These are phyloP conservation scores for Calonectria hongkongensis DNA, from an alignment of 2,329 filamentous ascomycete genomes.

Conservation along the genomic window DNA sequence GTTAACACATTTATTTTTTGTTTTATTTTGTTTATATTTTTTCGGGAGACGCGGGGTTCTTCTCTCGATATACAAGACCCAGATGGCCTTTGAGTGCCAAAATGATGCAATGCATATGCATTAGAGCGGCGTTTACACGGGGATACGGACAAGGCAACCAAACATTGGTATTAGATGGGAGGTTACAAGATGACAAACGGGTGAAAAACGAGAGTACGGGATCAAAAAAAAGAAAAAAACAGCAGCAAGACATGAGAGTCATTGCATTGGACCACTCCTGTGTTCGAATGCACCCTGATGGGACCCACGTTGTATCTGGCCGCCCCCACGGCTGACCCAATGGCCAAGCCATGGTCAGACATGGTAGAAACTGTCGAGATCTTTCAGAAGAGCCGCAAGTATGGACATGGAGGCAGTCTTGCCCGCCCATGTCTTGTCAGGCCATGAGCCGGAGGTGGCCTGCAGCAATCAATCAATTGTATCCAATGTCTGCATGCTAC, in stretches of 20 bases:
- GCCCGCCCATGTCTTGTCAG: conserved; percentile 3
- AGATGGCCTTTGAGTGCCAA: conserved; percentile 15
- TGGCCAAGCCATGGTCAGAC: conserved; percentile 25
- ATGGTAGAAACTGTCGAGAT: conserved; percentile 3
- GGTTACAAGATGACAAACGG: not conserved
- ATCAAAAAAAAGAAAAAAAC: not conserved
- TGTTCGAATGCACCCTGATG: conserved; percentile 20
- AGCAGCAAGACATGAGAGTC: conserved; percentile 22
- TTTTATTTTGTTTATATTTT: not conserved
- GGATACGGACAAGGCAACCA: conserved; percentile 13
- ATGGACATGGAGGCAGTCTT: conserved; percentile 5
- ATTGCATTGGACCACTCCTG: not conserved
- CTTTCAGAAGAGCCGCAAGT: conserved; percentile 10
- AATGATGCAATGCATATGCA: conserved; percentile 43
- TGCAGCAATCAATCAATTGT: conserved; percentile 20
- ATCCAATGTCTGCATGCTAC: conserved; percentile 18
- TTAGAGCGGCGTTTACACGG: conserved; percentile 37
- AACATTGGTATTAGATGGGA: conserved; percentile 9
- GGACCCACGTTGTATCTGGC: conserved; percentile 20
- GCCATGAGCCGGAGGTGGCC: conserved; percentile 20
- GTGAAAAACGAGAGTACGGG: not conserved
- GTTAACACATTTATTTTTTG: conserved; percentile 25
- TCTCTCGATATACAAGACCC: conserved; percentile 2
- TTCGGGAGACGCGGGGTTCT: conserved; percentile 8
- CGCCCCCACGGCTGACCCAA: conserved; percentile 36